Percentiles rank a stretch among this genome's conserved stretches.
Conservation (phyloP, 2,329 filamentous ascomycete species). For the Passalora sequoiae region DNA sequence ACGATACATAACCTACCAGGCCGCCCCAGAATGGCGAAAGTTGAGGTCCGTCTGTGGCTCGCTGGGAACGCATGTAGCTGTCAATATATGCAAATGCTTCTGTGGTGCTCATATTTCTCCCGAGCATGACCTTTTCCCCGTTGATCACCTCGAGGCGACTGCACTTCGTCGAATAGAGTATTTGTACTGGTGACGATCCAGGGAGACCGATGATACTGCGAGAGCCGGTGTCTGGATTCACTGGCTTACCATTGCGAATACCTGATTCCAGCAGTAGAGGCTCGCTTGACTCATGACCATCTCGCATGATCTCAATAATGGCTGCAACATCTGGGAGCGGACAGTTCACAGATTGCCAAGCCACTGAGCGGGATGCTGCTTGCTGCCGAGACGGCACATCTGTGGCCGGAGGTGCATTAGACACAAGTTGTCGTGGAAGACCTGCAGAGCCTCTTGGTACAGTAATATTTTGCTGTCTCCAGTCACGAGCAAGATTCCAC, state of each 20-base stretch:
- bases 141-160: constrained; percentile 14
- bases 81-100: constrained; percentile 40
- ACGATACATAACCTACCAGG: constrained; percentile 77
- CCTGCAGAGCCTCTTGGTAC: not conserved
- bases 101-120: constrained; percentile 21
- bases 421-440: not conserved
- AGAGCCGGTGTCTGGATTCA: constrained; percentile 51
- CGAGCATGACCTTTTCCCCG: constrained; percentile 5
- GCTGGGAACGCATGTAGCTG: constrained; percentile 35
- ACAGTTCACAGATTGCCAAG: not conserved
- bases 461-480: constrained; percentile 11
- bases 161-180: constrained; percentile 22
- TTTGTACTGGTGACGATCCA: constrained; percentile 34
- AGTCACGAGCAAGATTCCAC: constrained; percentile 57
- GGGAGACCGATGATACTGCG: constrained; percentile 71
- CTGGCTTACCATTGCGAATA: constrained; percentile 37
- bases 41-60: constrained; percentile 31
- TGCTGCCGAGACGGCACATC: not conserved
- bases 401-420: not conserved
- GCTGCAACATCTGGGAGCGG: constrained; percentile 30
- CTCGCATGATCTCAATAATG: constrained; percentile 34
- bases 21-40: constrained; percentile 69
- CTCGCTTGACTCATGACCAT: constrained; percentile 31
- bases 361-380: not conserved
- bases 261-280: constrained; percentile 47